phyloP scores from a whole-genome alignment of 2,329 filamentous ascomycete species.

The Beauveria sp. region DNA sequence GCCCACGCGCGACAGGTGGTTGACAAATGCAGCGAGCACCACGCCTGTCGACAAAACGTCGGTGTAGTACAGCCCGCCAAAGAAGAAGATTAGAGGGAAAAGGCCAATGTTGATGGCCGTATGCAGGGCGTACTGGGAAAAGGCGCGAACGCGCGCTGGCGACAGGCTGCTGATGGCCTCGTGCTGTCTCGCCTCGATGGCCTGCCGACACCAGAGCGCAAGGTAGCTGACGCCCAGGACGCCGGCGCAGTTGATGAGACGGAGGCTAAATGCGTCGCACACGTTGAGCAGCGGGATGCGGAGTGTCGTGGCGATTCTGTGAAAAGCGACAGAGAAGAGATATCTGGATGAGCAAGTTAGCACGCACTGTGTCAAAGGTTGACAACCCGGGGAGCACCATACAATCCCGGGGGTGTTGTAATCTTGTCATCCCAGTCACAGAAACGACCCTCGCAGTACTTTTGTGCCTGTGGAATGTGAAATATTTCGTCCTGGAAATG shows the following conservation, averaged over 20 bases:
- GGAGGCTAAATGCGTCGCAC: constrained; percentile 31
- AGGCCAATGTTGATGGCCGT: constrained; percentile 72
- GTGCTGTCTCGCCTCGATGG: constrained; percentile 38
- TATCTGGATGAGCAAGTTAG: constrained; percentile 29
- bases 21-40: constrained; percentile 62
- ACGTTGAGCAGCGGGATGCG: not conserved
- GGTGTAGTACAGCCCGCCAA: constrained; percentile 91
- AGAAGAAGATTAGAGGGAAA: constrained; percentile 92
- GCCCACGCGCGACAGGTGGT: constrained; percentile 41
- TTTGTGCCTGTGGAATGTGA: constrained; percentile 84
- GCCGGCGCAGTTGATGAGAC: constrained; percentile 40
- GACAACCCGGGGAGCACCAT: constrained; percentile 23
- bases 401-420: constrained; percentile 88
- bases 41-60: constrained; percentile 75
- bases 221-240: constrained; percentile 34
- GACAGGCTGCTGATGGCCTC: constrained; percentile 15
- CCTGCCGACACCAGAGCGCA: constrained; percentile 43
- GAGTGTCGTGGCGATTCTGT: not conserved
- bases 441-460: constrained; percentile 71
- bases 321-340: constrained; percentile 28
- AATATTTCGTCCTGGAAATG: constrained; percentile 68
- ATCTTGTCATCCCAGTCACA: constrained; percentile 90
- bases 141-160: constrained; percentile 12
- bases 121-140: constrained; percentile 42
- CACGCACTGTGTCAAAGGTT: not conserved